These are phyloP conservation scores for Diaporthe amygdali DNA, from an alignment of 2,329 filamentous ascomycete genomes.

Conservation along the genomic window DNA sequence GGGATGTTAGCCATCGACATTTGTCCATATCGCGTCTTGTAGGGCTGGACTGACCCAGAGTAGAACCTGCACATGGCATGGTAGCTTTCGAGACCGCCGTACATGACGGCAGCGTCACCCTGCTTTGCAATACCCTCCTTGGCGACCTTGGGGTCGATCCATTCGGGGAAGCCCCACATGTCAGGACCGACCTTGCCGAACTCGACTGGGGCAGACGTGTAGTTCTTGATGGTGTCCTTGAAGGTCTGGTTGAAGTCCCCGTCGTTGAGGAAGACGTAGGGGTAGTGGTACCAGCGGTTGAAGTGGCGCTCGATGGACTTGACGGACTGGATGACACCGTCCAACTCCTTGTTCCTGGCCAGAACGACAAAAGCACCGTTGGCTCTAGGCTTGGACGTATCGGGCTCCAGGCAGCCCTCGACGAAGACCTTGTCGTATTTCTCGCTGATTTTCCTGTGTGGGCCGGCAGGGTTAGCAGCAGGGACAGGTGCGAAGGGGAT, in stretches of 20 bases:
- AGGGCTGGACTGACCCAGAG: constrained; percentile 75
- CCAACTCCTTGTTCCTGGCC: constrained; percentile 93
- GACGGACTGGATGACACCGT: constrained; percentile 93
- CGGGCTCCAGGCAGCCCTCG: constrained; percentile 83
- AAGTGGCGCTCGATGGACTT: constrained; percentile 99
- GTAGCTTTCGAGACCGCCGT: constrained; percentile 97
- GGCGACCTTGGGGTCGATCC: constrained; percentile 92
- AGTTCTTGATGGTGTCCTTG: constrained; percentile 84
- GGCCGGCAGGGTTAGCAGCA: not conserved
- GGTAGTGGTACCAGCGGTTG: constrained; percentile 98
- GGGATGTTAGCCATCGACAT: constrained; percentile 21
- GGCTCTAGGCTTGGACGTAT: constrained; percentile 79
- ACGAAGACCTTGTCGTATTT: constrained; percentile 97
- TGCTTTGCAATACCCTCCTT: constrained; percentile 97
- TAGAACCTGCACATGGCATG: constrained; percentile 99
- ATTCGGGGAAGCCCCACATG: constrained; percentile 97
- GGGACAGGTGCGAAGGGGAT: not conserved
- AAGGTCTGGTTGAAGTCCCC: constrained; percentile 96
- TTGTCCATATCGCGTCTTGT: not conserved
- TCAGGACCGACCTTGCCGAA: constrained; percentile 90
- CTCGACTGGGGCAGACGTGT: constrained; percentile 87
- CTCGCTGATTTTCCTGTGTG: constrained; percentile 87
- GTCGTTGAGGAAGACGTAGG: constrained; percentile 98
- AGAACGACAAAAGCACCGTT: constrained; percentile 97
- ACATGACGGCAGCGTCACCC: constrained; percentile 98